Conservation (phyloP, 1,284 basidiomycete genomes). For the Nidula niveotomentosa region DNA sequence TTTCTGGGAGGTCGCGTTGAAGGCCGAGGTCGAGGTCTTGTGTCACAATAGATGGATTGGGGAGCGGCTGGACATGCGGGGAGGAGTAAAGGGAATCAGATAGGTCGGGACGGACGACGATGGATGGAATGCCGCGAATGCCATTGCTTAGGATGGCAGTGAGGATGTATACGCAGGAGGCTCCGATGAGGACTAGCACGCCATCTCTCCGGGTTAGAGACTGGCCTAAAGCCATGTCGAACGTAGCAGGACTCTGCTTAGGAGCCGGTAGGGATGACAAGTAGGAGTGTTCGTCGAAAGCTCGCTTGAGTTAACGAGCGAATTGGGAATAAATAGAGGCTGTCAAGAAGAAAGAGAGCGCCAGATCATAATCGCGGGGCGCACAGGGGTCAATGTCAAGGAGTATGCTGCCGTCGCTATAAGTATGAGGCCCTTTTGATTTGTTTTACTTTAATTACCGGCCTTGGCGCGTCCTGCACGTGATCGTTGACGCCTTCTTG, state of each 20-base stretch:
- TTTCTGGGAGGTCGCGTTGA: slow-evolving; percentile 39
- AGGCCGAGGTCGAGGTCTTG: slow-evolving; percentile 3
- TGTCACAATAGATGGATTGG: too few species aligned
- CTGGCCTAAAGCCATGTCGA: neutral
- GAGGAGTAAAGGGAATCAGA: neutral
- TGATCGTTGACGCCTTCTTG: neutral
- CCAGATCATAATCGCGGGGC: too few species aligned
- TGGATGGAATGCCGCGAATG: neutral
- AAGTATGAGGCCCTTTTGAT: neutral
- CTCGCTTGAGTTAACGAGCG: too few species aligned
- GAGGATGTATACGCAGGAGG: slow-evolving; percentile 11
- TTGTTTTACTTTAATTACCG: neutral
- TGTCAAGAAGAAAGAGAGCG: too few species aligned
- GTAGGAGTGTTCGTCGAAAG: too few species aligned
- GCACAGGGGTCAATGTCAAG: too few species aligned
- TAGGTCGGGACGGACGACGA: neutral
- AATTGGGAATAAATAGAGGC: too few species aligned
- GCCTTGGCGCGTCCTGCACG: neutral
- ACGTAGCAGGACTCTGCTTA: too few species aligned
- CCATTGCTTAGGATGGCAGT: neutral
- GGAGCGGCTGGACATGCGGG: neutral
- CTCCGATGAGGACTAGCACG: slow-evolving; percentile 11
- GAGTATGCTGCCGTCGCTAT: too few species aligned
- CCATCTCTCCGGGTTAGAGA: slow-evolving; percentile 10
- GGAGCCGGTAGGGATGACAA: too few species aligned